Base-by-base conservation (phyloP, 1,139 yeast genomes). In the Hansenula anomala region DNA sequence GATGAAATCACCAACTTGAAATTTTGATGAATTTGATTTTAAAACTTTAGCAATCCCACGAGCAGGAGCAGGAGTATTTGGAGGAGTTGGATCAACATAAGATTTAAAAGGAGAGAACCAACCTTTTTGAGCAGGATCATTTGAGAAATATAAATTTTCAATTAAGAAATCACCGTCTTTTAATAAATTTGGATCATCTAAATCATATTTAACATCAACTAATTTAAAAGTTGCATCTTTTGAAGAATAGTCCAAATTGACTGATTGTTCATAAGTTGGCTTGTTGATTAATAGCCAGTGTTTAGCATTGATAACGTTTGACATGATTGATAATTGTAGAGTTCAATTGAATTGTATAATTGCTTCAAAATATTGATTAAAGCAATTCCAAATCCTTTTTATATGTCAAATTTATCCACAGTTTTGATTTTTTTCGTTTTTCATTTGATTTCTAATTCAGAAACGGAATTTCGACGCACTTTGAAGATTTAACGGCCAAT, bases 91-190 rank as follows among this genome's bases (percentile, higher is more conserved):
- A 5, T 67, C 64, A 10, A 66, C 60, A 52, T 80, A 80, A 41
- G 68, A 62, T 47, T 70, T 63, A 36, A 60, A 66, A 15, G 69
- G 58, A 14, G 66, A 57, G 40, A 79, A 77, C 82, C 84, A 79
- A 37, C 71, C 69, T 57, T 80, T 73, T 55, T 78, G 85, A 11
- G 82, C 75, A 14, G 87, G 86, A 54, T 80, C 87, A 51, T 80
- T 78, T 29, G 85, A 77, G n/a, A 79, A 53, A 42, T 67, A 69
- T 35, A 73, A 47, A 7, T 67, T 58, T 55, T 75, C 71, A 22
- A 78, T 63, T 27, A 76, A 60, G 8, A 78, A 44, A 45, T 78
- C 71, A 30, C 68, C 73, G 2, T 65, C 68, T 41, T 64, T 50
- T 38, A 75, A 52, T 16, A 51, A 33, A 3, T 38, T 26, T 14